Conservation (phyloP, 2,329 filamentous ascomycete species). For the Amylocarpus encephaloides region DNA sequence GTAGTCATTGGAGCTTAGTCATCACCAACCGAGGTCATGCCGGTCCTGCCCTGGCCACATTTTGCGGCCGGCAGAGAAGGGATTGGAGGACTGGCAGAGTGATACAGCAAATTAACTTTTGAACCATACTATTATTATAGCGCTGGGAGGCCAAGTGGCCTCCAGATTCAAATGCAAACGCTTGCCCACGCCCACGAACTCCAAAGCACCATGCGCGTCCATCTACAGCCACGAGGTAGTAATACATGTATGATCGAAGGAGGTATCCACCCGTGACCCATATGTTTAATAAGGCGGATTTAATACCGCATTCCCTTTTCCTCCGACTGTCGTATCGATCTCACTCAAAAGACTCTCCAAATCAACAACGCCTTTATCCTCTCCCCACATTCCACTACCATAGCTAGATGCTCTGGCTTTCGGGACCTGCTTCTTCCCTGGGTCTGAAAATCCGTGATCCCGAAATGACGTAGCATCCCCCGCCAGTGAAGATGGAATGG, state of each 20-base stretch:
- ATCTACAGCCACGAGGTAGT: background rate
- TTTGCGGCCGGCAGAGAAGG: no score
- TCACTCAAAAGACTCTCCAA: conserved; percentile 28
- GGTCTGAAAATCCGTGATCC: conserved; percentile 20
- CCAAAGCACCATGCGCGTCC: background rate
- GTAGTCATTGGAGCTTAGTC: no score
- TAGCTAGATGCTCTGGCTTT: conserved; percentile 17
- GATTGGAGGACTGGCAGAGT: no score
- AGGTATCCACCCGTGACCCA: conserved; percentile 2
- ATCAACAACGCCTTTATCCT: conserved; percentile 20
- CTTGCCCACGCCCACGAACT: background rate
- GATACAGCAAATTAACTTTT: no score
- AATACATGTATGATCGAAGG: conserved; percentile 2
- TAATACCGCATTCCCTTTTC: conserved; percentile 20
- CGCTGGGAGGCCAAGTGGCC: no score
- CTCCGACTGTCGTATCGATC: conserved; percentile 24
- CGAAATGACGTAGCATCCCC: conserved; percentile 18
- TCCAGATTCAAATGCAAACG: no score
- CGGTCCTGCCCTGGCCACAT: no score
- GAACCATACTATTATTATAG: no score
- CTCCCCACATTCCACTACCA: conserved; percentile 21
- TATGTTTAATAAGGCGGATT: conserved; percentile 30
- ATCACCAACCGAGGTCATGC: no score
- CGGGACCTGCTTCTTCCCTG: conserved; percentile 16
- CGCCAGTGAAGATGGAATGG: conserved; percentile 23